These are phyloP conservation scores for Pholiota molesta DNA, from an alignment of 768 basidiomycete genomes.

Conservation along the genomic window DNA sequence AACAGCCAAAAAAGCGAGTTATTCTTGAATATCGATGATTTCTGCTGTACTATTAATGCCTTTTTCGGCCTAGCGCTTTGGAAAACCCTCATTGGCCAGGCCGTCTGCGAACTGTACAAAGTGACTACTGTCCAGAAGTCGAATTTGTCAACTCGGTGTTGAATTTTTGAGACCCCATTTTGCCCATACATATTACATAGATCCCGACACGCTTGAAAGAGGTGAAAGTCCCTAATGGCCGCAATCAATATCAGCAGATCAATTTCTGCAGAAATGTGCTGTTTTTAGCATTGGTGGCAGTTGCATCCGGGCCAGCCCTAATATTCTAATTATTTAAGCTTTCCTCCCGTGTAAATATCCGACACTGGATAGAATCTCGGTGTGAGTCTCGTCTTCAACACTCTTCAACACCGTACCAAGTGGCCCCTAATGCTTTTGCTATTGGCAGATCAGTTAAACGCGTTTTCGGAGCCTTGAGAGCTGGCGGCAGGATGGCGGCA, in stretches of 20 bases:
- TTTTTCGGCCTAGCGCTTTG: too few relatives aligned
- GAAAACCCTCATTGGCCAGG: too few relatives aligned
- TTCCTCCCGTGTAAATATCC: not conserved
- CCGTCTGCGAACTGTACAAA: not conserved
- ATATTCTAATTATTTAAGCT: not conserved
- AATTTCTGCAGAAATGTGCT: not conserved
- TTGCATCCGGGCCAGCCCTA: not conserved
- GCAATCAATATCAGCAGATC: not conserved
- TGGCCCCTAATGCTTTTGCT: too few relatives aligned
- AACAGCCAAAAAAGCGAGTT: too few relatives aligned
- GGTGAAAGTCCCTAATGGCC: not conserved
- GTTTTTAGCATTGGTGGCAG: not conserved
- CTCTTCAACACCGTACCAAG: too few relatives aligned
- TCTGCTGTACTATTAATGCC: too few relatives aligned
- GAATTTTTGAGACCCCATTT: not conserved
- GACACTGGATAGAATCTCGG: not conserved
- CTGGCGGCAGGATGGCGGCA: not conserved
- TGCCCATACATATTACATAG: too few relatives aligned
- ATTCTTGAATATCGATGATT: too few relatives aligned
- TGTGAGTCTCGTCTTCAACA: not conserved
- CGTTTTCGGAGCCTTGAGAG: not conserved
- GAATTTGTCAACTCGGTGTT: not conserved
- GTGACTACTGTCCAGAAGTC: not conserved
- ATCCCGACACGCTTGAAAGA: not conserved
- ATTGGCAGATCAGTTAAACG: not conserved